A percentile compares a stretch with the other conserved stretches of the same genome.
These are phyloP conservation scores for Colletotrichum tanaceti DNA, from an alignment of 2,329 filamentous ascomycete genomes.

Conservation along the genomic window DNA sequence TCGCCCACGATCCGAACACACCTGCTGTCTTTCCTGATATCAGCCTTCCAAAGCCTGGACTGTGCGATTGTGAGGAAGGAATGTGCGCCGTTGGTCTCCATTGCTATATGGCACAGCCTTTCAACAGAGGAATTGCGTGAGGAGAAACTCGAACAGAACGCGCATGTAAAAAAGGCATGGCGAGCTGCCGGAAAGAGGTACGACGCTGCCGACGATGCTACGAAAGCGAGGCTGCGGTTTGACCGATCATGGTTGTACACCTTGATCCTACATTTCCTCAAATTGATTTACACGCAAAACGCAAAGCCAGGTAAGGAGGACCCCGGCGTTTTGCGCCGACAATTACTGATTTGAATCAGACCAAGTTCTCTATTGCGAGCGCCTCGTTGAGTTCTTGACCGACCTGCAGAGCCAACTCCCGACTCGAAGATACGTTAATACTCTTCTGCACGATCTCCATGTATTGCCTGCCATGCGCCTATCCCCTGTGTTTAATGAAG, in stretches of 20 bases:
- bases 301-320: conserved; percentile 57
- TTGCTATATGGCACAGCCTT: conserved; percentile 95
- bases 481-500: conserved; percentile 81
- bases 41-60: conserved; percentile 94
- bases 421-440: conserved; percentile 92
- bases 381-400: conserved; percentile 90
- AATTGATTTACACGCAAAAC: conserved; percentile 72
- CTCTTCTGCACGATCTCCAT: conserved; percentile 86
- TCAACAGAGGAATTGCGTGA: conserved; percentile 82
- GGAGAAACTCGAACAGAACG: conserved; percentile 74
- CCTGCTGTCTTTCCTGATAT: conserved; percentile 89
- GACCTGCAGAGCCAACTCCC: conserved; percentile 94
- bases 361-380: conserved; percentile 84
- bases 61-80: conserved; percentile 91
- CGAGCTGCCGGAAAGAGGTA: conserved; percentile 86
- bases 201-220: conserved; percentile 83
- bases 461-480: conserved; percentile 80
- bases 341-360: conserved; percentile 57
- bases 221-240: conserved; percentile 84
- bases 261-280: conserved; percentile 84
- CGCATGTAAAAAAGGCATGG: conserved; percentile 90
- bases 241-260: conserved; percentile 95
- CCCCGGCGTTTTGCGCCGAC: conserved; percentile 26
- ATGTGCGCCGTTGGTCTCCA: conserved; percentile 93
- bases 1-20: conserved; percentile 78